A percentile compares a stretch with the other conserved stretches of the same genome.
phyloP scores from a whole-genome alignment of 2,329 filamentous ascomycete genomes.

The Xylaria sp. region DNA sequence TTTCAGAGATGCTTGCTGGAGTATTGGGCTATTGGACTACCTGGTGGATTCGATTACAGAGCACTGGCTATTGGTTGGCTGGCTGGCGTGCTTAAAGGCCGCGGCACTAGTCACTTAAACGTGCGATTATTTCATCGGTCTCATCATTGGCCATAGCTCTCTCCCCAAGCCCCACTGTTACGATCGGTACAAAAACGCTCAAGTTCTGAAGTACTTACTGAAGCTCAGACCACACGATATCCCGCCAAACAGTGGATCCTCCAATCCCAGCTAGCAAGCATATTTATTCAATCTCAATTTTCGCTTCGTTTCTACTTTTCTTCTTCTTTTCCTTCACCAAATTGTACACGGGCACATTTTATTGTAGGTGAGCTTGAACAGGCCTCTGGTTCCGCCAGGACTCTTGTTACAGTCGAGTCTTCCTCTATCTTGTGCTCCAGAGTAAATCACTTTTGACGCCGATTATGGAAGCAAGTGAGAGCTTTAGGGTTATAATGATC shows the following conservation, averaged over 20 bases:
- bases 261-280: neutral
- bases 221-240: conserved; percentile 29
- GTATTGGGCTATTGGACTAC: neutral
- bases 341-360: conserved; percentile 76
- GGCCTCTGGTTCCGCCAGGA: conserved; percentile 53
- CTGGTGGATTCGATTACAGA: conserved; percentile 19
- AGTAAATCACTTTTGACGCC: conserved; percentile 64
- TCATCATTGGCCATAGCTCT: conserved; percentile 41
- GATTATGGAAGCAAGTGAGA: conserved; percentile 79
- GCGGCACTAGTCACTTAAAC: conserved; percentile 43
- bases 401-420: conserved; percentile 67
- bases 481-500: conserved; percentile 65
- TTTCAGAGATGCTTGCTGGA: conserved; percentile 1
- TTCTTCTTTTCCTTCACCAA: conserved; percentile 59
- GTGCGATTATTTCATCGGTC: conserved; percentile 46
- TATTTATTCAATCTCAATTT: conserved; percentile 37
- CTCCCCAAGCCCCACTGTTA: neutral
- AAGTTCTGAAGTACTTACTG: neutral
- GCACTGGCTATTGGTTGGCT: conserved; percentile 30
- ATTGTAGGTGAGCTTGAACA: conserved; percentile 76
- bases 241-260: conserved; percentile 3
- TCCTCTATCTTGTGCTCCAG: conserved; percentile 80
- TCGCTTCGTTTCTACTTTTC: conserved; percentile 50
- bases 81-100: conserved; percentile 1
- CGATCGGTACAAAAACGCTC: neutral